phyloP scores from a whole-genome alignment of 2,329 filamentous ascomycete species.

The Lachnellula hyalina region DNA sequence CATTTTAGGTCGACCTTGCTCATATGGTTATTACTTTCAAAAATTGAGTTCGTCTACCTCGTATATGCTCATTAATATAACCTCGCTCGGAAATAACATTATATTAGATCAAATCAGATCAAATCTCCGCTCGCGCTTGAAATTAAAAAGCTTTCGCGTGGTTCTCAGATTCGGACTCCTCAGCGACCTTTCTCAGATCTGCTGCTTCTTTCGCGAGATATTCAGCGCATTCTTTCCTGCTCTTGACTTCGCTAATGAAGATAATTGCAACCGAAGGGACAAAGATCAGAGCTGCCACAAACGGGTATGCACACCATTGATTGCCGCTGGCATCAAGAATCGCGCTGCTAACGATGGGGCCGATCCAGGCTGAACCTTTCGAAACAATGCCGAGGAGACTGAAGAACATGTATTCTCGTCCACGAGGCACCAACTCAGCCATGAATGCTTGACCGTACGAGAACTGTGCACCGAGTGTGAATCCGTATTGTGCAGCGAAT shows the following conservation, averaged over 20 bases:
- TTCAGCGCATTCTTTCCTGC: slow-evolving; percentile 26
- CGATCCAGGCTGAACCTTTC: slow-evolving; percentile 30
- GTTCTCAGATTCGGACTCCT: neutral
- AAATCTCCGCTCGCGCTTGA: neutral
- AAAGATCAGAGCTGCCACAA: slow-evolving; percentile 26
- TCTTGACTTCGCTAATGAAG: slow-evolving; percentile 28
- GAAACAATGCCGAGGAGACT: slow-evolving; percentile 30
- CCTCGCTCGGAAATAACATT: neutral
- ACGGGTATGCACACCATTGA: slow-evolving; percentile 27
- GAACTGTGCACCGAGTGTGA: slow-evolving; percentile 26
- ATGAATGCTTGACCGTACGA: slow-evolving; percentile 31
- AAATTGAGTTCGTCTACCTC: too few relatives aligned
- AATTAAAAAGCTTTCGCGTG: neutral
- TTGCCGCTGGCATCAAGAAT: slow-evolving; percentile 28
- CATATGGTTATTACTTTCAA: too few relatives aligned
- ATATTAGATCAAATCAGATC: neutral
- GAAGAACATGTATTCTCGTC: slow-evolving; percentile 31
- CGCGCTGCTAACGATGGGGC: slow-evolving; percentile 28
- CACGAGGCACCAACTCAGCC: slow-evolving; percentile 28
- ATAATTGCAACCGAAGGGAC: slow-evolving; percentile 29
- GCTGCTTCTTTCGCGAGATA: slow-evolving; percentile 25
- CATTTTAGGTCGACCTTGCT: too few relatives aligned
- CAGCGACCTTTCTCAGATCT: slow-evolving; percentile 20
- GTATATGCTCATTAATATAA: too few relatives aligned
- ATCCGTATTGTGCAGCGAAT: slow-evolving; percentile 25